Base-by-base conservation (phyloP, 2,329 filamentous ascomycete genomes). In the Trichoderma arundinaceum region DNA sequence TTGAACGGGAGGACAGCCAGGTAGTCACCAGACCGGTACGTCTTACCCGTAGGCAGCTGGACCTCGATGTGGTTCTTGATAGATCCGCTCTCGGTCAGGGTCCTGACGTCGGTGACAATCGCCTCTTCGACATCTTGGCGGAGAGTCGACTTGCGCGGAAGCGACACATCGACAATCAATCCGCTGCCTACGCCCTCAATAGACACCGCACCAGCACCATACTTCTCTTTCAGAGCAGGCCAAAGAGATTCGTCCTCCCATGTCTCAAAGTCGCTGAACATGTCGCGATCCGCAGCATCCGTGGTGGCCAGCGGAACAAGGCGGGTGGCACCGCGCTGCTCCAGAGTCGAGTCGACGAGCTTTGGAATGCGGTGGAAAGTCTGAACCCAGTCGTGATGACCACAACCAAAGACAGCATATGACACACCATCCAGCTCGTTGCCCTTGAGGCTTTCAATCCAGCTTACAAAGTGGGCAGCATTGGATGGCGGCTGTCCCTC, bases 401-500 rank as follows among this genome's bases (percentile, higher is more conserved):
- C 91, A 62, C 88, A 89, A 1, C 89, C 90, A 74, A 91, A 94
- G 3, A 92, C 86, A 1, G 89, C 84, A 72, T 88, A 93, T 1
- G 83, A 79, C 0, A 89, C 83, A 7, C 81, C 83, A 8, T 85
- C 78, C 22, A 91, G 73, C 58, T 83, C 79, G 3, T 83, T 77
- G 8, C 77, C 81, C 64, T 83, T 78, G 10, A 85, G 77, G 12
- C 72, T 79, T 69, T 87, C 81, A 6, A 92, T 75, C 90, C 90
- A 93, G 17, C 82, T 78, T 28, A 89, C 83, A 71, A 93, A 93
- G 56, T 86, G 82, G 0, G 79, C 82, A 0, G 90, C 91, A 68
- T 94, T 92, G 67, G 92, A 89, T 0, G 90, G 86, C 0, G 91
- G 88, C 63, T 91, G 83, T 0, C 91, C 91, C 71, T 94, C 90